Evolutionary conservation across 768 basidiomycete species (phyloP).

Genomic region (Boletus vinaceobasis): DNA sequence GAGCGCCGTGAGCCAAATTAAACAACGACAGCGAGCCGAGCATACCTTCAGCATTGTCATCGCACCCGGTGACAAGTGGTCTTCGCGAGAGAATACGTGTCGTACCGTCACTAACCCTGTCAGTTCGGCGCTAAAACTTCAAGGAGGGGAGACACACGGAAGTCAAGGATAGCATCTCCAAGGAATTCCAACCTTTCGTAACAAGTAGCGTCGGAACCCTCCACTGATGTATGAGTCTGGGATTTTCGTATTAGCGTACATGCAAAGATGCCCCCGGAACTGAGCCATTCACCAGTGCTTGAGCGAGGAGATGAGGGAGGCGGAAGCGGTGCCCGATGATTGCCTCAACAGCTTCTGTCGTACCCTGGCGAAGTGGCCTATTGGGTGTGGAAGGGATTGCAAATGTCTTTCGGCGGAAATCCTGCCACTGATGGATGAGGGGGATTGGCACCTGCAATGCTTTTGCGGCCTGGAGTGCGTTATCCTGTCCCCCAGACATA

Average conservation of each 20-base stretch:
- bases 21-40: neutral
- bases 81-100: constrained; percentile 64
- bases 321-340: constrained; percentile 64
- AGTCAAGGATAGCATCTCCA: constrained; percentile 84
- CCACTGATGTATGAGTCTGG: constrained; percentile 67
- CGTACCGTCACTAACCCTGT: constrained; percentile 60
- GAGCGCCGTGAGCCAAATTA: neutral
- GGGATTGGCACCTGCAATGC: constrained; percentile 64
- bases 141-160: constrained; percentile 47
- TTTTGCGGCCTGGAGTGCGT: constrained; percentile 62
- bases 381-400: constrained; percentile 42
- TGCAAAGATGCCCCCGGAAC: neutral
- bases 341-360: constrained; percentile 54
- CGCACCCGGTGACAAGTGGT: constrained; percentile 66
- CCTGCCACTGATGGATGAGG: constrained; percentile 64
- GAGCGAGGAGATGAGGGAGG: constrained; percentile 59
- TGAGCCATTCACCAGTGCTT: constrained; percentile 60
- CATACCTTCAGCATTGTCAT: constrained; percentile 74
- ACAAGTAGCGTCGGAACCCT: constrained; percentile 51
- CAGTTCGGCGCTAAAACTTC: neutral
- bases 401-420: constrained; percentile 52
- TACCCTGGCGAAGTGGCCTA: constrained; percentile 44
- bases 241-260: constrained; percentile 8
- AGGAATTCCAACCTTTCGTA: constrained; percentile 83
- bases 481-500: constrained; percentile 65